Evolutionary conservation across 495 filamentous ascomycete genomes (phyloP).

Genomic region (Penicillium antarcticum): DNA sequence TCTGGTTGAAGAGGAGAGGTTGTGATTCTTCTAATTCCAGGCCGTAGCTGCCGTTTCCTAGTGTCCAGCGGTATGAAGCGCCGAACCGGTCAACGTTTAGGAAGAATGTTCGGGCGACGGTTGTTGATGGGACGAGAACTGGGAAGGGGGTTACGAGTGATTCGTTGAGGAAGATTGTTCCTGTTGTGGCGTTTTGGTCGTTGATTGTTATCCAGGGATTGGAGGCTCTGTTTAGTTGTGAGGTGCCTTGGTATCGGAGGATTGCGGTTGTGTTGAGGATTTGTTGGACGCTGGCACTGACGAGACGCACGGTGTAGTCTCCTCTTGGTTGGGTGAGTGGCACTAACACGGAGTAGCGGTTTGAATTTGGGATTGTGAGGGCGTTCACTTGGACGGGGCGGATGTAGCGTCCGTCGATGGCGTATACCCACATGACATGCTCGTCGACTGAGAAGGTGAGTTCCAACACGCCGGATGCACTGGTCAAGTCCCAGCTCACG

Average conservation of each 20-base stretch:
- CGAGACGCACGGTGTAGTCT: conserved; percentile 37
- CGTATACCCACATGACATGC: conserved; percentile 42
- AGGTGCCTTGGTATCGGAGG: conserved; percentile 21
- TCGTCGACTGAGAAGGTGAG: conserved; percentile 37
- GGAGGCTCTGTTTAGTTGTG: conserved; percentile 14
- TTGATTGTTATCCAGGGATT: conserved; percentile 41
- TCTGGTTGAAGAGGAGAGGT: conserved; percentile 48
- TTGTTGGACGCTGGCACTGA: conserved; percentile 30
- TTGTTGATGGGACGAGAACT: conserved; percentile 29
- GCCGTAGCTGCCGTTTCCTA: conserved; percentile 37
- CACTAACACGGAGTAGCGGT: conserved; percentile 37
- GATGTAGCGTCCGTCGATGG: conserved; percentile 40
- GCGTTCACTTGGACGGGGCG: conserved; percentile 31
- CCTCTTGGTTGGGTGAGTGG: conserved; percentile 30
- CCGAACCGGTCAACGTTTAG: conserved; percentile 35
- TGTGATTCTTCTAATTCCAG: conserved; percentile 34
- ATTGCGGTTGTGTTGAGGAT: conserved; percentile 33
- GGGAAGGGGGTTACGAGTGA: conserved; percentile 40
- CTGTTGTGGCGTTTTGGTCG: conserved; percentile 28
- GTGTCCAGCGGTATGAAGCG: conserved; percentile 43
- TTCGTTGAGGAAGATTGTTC: conserved; percentile 39
- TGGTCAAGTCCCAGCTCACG: conserved; percentile 32
- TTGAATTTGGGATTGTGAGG: conserved; percentile 27
- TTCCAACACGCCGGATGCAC: conserved; percentile 20
- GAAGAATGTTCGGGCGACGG: conserved; percentile 37